Conservation (phyloP, 345 rosid species). For the Salix purpurea region DNA sequence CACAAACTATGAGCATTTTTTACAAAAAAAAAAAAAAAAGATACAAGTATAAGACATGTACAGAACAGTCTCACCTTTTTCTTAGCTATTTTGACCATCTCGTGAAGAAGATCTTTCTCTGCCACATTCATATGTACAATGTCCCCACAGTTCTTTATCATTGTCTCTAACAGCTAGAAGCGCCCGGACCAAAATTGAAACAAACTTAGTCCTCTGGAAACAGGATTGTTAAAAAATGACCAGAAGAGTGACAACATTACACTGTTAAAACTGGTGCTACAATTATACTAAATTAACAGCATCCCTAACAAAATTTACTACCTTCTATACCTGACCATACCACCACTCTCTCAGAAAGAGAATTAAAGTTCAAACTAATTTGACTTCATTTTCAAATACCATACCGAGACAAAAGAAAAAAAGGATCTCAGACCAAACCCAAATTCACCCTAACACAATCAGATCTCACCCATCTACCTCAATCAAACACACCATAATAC, state of each 20-base stretch:
- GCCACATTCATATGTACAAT: slow-evolving; percentile 99
- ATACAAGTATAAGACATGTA: not conserved
- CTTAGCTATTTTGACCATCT: slow-evolving; percentile 88
- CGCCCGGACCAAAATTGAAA: slow-evolving; percentile 21
- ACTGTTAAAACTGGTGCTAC: not conserved
- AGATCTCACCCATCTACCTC: not conserved
- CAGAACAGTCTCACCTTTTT: slow-evolving; percentile 64
- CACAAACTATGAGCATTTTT: slow-evolving; percentile 26
- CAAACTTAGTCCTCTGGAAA: slow-evolving; percentile 4
- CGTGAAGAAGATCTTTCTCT: slow-evolving; percentile 89
- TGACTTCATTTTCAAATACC: not conserved
- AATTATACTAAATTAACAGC: not conserved
- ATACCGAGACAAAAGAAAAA: not conserved
- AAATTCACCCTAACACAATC: not conserved
- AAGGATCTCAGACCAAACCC: not conserved
- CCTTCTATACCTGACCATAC: not conserved
- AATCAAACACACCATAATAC: not conserved
- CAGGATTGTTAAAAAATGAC: slow-evolving; percentile 5
- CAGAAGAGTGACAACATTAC: not conserved
- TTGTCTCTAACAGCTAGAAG: slow-evolving; percentile 84
- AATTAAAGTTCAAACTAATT: not conserved
- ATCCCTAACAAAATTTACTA: not conserved
- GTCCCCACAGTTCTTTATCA: slow-evolving; percentile 96
- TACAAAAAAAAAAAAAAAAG: slow-evolving; percentile 6
- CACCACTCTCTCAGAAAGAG: not conserved